Base-by-base conservation (phyloP, 2,329 filamentous ascomycete genomes). In the Ophiognomonia clavigignenti-juglandacearum region DNA sequence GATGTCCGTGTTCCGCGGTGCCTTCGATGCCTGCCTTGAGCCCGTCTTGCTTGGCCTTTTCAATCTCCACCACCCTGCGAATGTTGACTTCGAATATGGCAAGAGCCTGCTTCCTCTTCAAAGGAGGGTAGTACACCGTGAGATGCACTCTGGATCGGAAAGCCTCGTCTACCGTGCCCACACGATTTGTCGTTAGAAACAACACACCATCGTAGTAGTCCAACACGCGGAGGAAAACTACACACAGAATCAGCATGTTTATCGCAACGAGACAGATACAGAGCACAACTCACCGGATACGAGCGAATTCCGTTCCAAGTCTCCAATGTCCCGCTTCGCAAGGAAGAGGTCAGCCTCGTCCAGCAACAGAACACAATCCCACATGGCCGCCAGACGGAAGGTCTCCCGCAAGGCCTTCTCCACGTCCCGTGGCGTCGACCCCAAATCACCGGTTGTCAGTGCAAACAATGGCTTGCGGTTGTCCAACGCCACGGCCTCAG, bases 321-420 rank as follows among this genome's bases (percentile, higher is more conserved):
- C 54, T 7, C 47, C 43, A 4, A 39, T 40, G 4, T 47, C 48
- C 4, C 62, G 45, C 43, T 54, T 50, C 8, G 56, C 52, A n/a
- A 72, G 63, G 55, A 72, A 73, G n/a, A 70, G 65, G 16, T 72
- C 70, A 1, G 64, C 64, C 40, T 70, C 65, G 6, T 67, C 67
- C 2, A 70, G 53, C 2, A 70, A 56, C 1, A 73, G 51, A 0
- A 72, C 64, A 14, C 63, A 67, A 38, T 68, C 62, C 70, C 69
- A 73, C 4, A 45, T 51, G 5, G 50, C 44, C 0, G 59, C 64
- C 6, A 63, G 48, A 2, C 51, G 49, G 44, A 69, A 64, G n/a
- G 55, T 49, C 13, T 53, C 38, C 54, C 60, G 13, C 50, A 57
- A n/a, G 54, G 37, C 40, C 11, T 45, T 6, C 47, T 66, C 61